phyloP scores from a whole-genome alignment of 306 rosid genomes.

The Neltuma alba region DNA sequence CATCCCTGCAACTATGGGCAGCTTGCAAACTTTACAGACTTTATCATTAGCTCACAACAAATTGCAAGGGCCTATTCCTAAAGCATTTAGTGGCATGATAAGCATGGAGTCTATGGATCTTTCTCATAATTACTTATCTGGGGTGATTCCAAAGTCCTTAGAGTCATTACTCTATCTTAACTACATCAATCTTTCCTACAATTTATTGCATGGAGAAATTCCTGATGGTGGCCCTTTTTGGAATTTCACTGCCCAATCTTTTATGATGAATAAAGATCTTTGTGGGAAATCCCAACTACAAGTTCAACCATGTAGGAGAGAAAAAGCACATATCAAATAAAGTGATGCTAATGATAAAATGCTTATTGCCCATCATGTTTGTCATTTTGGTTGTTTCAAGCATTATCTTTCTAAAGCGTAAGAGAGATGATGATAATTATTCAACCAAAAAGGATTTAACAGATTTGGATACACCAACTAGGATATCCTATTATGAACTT shows the following conservation, averaged over 20 bases:
- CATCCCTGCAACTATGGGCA: too few species aligned
- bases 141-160: too few species aligned
- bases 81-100: background rate
- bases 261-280: conserved; percentile 40
- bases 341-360: conserved; percentile 8
- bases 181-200: too few species aligned
- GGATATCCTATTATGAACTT: too few species aligned
- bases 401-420: background rate
- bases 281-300: conserved; percentile 36
- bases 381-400: background rate
- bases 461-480: too few species aligned
- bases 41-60: background rate
- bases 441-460: background rate
- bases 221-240: conserved; percentile 36
- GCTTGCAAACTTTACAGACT: background rate
- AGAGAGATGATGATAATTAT: background rate
- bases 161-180: too few species aligned
- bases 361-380: background rate
- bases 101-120: background rate
- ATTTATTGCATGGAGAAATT: conserved; percentile 33
- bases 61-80: background rate
- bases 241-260: conserved; percentile 28
- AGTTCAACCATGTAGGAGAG: conserved; percentile 38
- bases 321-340: background rate
- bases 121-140: conserved; percentile 21